These are phyloP conservation scores for Beauveria caledonica DNA, from an alignment of 2,329 filamentous ascomycete species.

Conservation along the genomic window DNA sequence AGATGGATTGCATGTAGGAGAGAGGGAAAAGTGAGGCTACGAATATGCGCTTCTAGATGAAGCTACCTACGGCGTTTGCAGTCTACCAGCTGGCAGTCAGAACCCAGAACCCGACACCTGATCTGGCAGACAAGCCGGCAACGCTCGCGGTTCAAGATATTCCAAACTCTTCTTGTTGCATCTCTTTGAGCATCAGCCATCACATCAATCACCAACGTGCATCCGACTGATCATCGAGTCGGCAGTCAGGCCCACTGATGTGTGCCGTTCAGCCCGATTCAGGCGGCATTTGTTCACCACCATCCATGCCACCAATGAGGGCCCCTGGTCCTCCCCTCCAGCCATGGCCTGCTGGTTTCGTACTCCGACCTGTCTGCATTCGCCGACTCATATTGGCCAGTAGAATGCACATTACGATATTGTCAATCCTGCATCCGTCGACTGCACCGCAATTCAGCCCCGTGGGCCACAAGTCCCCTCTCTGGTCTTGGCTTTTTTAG, in stretches of 20 bases:
- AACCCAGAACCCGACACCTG: neutral
- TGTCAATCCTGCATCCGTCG: neutral
- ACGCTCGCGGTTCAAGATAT: neutral
- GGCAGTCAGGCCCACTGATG: neutral
- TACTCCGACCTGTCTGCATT: neutral
- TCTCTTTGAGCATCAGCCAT: neutral
- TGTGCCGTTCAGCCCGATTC: constrained; percentile 9
- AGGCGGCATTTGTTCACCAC: neutral
- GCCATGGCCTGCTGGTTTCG: neutral
- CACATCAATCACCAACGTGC: neutral
- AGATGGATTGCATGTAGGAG: neutral
- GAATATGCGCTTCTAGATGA: neutral
- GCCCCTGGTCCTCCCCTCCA: neutral
- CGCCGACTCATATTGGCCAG: too few species aligned
- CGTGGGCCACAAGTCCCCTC: neutral
- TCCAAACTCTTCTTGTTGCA: neutral
- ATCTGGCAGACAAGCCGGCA: neutral
- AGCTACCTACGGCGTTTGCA: constrained; percentile 5
- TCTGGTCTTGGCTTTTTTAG: neutral
- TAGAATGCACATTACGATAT: too few species aligned
- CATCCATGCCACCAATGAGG: neutral
- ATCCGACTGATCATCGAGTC: neutral
- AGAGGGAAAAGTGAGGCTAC: neutral
- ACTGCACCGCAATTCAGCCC: neutral
- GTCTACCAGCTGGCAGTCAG: neutral